Conservation (phyloP, 2,329 filamentous ascomycete species). For the Exophiala sp. region DNA sequence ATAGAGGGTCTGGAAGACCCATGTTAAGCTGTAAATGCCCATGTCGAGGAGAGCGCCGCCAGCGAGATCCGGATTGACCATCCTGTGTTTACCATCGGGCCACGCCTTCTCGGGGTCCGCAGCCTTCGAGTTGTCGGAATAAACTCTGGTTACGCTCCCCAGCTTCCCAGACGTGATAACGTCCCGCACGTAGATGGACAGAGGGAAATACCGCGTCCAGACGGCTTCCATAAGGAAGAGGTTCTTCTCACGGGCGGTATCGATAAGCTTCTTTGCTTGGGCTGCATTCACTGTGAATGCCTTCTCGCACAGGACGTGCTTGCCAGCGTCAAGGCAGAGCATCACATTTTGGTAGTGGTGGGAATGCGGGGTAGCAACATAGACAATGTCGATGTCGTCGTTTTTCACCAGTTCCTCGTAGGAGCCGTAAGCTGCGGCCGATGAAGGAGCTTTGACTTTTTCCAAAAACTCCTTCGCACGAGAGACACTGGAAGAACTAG, state of each 20-base stretch:
- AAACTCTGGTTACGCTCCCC: slow-evolving; percentile 46
- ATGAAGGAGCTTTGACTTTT: slow-evolving; percentile 59
- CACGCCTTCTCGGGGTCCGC: slow-evolving; percentile 45
- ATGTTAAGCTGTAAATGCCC: slow-evolving; percentile 82
- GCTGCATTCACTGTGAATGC: slow-evolving; percentile 76
- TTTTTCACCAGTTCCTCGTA: slow-evolving; percentile 78
- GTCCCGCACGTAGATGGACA: slow-evolving; percentile 46
- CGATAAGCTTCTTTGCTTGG: slow-evolving; percentile 66
- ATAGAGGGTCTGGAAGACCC: slow-evolving; percentile 58
- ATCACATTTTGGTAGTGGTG: slow-evolving; percentile 89
- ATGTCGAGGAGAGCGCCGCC: slow-evolving; percentile 78
- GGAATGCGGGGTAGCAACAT: slow-evolving; percentile 83
- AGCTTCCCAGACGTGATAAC: slow-evolving; percentile 47
- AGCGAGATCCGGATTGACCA: slow-evolving; percentile 77
- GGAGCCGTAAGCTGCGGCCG: slow-evolving; percentile 62
- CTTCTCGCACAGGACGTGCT: slow-evolving; percentile 88
- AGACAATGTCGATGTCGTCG: slow-evolving; percentile 74
- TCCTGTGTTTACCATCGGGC: slow-evolving; percentile 54
- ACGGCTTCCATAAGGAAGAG: slow-evolving; percentile 81
- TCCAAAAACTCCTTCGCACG: slow-evolving; percentile 67
- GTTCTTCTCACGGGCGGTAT: slow-evolving; percentile 65
- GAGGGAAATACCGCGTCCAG: slow-evolving; percentile 83
- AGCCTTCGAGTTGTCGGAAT: slow-evolving; percentile 43
- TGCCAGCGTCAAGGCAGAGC: slow-evolving; percentile 73
- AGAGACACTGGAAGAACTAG: slow-evolving; percentile 67